Conservation (phyloP, 2,329 filamentous ascomycete genomes). For the Cladophialophora yegresii region DNA sequence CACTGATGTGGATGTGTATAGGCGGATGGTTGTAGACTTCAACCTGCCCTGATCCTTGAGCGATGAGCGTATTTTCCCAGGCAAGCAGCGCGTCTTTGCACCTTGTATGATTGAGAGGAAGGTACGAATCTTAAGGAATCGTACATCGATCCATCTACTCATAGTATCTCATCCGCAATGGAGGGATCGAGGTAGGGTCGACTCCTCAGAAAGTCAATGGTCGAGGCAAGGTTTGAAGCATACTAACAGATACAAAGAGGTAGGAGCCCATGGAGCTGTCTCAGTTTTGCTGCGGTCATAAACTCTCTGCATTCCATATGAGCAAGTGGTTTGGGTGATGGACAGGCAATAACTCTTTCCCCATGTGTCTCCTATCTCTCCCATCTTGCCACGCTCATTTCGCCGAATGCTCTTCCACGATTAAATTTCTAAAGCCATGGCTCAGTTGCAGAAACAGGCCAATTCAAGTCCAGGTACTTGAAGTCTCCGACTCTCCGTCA, state of each 20-base stretch:
- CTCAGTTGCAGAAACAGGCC: neutral
- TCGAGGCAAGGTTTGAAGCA: neutral
- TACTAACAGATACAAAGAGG: neutral
- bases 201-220: neutral
- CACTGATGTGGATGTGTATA: constrained; percentile 11
- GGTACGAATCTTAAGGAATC: neutral
- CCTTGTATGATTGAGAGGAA: neutral
- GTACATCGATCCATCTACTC: constrained; percentile 1
- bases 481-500: neutral
- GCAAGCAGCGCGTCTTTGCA: constrained; percentile 9
- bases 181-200: neutral
- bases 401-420: constrained; percentile 2
- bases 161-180: neutral
- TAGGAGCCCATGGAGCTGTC: constrained; percentile 1
- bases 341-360: neutral
- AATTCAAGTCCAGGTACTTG: constrained; percentile 1
- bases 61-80: neutral
- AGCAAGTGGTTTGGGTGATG: constrained; percentile 1
- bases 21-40: constrained; percentile 37
- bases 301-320: neutral
- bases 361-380: neutral
- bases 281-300: neutral
- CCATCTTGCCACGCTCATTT: neutral
- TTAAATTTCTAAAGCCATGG: neutral
- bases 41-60: constrained; percentile 25